Percentiles rank a stretch among this genome's conserved stretches.
Conservation (phyloP, 306 rosid species). For the Albizia julibrissin region DNA sequence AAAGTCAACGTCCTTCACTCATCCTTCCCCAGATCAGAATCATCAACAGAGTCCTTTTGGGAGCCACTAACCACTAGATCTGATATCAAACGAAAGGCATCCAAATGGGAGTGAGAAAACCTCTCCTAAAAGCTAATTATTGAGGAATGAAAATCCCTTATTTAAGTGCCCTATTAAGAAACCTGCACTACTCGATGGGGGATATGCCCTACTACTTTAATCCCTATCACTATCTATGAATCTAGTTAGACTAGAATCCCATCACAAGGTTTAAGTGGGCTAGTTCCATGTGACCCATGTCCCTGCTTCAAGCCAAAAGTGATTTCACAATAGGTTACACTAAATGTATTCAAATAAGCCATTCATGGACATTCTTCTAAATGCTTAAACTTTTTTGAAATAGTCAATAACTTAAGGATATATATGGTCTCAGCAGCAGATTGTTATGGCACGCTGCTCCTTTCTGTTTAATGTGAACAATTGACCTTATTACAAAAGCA, state of each 20-base stretch:
- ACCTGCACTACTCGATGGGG: background rate
- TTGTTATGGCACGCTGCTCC: background rate
- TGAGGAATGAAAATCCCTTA: background rate
- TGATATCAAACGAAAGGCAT: background rate
- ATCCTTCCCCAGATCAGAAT: background rate
- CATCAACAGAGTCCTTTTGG: background rate
- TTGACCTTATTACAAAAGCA: background rate
- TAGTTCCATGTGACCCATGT: background rate
- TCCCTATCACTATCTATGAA: background rate
- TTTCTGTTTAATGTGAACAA: background rate
- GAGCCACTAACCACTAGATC: background rate
- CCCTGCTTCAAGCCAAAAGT: background rate
- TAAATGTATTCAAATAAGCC: background rate
- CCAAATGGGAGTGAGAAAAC: background rate
- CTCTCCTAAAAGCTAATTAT: background rate
- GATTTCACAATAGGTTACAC: background rate
- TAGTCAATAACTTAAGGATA: background rate
- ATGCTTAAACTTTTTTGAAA: background rate
- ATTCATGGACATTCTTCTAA: background rate
- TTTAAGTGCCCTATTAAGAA: background rate
- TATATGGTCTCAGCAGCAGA: background rate
- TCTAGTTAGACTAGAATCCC: background rate
- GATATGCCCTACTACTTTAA: background rate
- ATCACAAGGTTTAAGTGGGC: background rate
- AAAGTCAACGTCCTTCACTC: background rate